Base-by-base conservation (phyloP, 306 rosid genomes). In the Fragaria nilgerrensis region DNA sequence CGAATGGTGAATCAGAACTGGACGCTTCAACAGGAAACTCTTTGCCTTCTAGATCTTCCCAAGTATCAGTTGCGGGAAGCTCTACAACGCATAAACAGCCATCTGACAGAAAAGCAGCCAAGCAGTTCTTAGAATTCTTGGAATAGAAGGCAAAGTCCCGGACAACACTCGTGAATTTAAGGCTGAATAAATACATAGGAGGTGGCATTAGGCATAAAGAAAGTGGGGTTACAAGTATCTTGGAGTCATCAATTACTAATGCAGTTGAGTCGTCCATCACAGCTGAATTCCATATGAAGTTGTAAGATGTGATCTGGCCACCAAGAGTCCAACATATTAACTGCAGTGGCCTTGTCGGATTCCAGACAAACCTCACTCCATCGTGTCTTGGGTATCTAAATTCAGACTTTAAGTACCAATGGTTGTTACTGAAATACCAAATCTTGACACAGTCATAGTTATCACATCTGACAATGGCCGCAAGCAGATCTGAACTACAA, bases 401-500 rank as follows among this genome's bases (percentile, higher is more conserved):
- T 87, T 92, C 99, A 78, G 89, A 88, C 80, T 95, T 95, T 77
- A 89, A 75, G 80, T 90, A 95, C 99, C 99, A 95, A 78, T 87
- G 94, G 55, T 90, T 92, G 79, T 95, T 95, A 84, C 99, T 92
- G 77, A 92, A 91, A 81, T 73, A 84, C 98, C 97, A 95, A 71
- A 92, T 83, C 86, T 91, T 92, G 64, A 92, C 17, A 78, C 90
- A 86, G 27, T 95, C 98, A 77, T 90, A 84, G 68, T 74, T 80
- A 77, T 80, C 91, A 81, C 90, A 85, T 84, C 87, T 87, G 79
- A 92, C 94, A 78, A 91, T 59, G 43, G 96, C 97, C 20, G 96
- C 98, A 71, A 95, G 96, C 81, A 92, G 93, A 89, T 95, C 98
- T n/a, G 99, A 95, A 80, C 88, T 92, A 84, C 98, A 92, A 88